phyloP scores from a whole-genome alignment of 768 basidiomycete genomes.

The Leccinum pellstonianum region DNA sequence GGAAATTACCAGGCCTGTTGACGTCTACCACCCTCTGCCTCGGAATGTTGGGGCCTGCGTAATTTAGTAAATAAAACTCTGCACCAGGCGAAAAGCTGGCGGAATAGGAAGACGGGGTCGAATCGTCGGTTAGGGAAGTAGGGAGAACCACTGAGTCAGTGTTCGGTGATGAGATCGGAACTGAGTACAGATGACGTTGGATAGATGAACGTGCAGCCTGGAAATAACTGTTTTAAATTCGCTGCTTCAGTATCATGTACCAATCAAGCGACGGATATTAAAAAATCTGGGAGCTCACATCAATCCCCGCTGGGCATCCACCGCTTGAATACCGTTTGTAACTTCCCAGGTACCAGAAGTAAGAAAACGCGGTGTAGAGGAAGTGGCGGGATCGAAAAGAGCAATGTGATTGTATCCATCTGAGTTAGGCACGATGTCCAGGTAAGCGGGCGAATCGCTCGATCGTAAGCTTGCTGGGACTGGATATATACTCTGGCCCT shows the following conservation, averaged over 20 bases:
- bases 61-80: conserved; percentile 79
- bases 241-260: conserved; percentile 23
- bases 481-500: conserved; percentile 65
- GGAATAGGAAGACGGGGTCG: conserved; percentile 55
- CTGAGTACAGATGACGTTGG: conserved; percentile 81
- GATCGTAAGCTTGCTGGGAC: conserved; percentile 46
- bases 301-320: conserved; percentile 63
- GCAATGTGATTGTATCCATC: conserved; percentile 94
- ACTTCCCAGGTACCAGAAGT: conserved; percentile 93
- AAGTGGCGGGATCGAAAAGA: conserved; percentile 75
- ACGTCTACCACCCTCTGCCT: conserved; percentile 79
- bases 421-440: conserved; percentile 81
- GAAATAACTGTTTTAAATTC: conserved; percentile 67
- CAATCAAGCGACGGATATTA: conserved; percentile 31
- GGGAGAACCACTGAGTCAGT: conserved; percentile 37
- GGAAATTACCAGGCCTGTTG: conserved; percentile 42
- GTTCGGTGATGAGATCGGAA: conserved; percentile 58
- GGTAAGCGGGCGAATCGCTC: conserved; percentile 62
- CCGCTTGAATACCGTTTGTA: conserved; percentile 63
- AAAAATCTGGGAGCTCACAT: conserved; percentile 54
- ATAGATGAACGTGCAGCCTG: conserved; percentile 81
- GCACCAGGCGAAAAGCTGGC: conserved; percentile 81
- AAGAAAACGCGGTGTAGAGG: conserved; percentile 72
- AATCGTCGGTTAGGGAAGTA: conserved; percentile 51
- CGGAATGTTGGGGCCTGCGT: conserved; percentile 79